phyloP scores from a whole-genome alignment of 208 protist genomes.

The Leishmania tropica region DNA sequence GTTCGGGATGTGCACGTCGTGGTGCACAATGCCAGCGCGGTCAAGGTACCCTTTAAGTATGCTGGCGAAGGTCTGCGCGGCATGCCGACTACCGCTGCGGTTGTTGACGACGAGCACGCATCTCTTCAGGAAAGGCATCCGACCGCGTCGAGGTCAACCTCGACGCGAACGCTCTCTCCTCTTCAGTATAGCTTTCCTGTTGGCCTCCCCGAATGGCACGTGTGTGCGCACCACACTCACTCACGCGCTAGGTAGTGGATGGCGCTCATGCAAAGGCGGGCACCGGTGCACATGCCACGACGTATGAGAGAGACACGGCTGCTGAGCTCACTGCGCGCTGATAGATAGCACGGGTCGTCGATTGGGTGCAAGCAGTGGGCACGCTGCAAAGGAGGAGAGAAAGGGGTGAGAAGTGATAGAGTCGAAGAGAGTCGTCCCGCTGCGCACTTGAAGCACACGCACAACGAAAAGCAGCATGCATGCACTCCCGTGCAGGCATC shows the following conservation, averaged over 20 bases:
- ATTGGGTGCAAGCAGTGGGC: background rate
- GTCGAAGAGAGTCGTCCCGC: background rate
- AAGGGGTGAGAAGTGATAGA: background rate
- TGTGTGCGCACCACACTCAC: background rate
- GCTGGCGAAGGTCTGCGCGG: conserved; percentile 44
- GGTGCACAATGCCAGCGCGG: conserved; percentile 68
- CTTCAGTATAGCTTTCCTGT: background rate
- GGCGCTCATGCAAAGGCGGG: background rate
- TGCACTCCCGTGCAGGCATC: background rate
- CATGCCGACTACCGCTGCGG: conserved; percentile 64
- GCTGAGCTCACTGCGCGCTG: background rate
- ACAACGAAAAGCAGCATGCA: conserved; percentile 1
- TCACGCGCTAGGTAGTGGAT: background rate
- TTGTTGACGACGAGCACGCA: conserved; percentile 76
- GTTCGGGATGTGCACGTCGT: conserved; percentile 51
- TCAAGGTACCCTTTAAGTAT: conserved; percentile 70
- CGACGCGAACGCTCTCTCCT: background rate
- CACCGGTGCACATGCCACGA: background rate
- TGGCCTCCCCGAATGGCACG: background rate
- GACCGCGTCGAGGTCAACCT: too few species aligned
- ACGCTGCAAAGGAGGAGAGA: background rate
- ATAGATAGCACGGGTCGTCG: too few species aligned
- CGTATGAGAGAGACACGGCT: background rate
- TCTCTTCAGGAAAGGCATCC: conserved; percentile 37
- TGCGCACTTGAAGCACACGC: background rate